These are phyloP conservation scores for Penstemon barbatus DNA, from an alignment of 257 asterid species.

Conservation along the genomic window DNA sequence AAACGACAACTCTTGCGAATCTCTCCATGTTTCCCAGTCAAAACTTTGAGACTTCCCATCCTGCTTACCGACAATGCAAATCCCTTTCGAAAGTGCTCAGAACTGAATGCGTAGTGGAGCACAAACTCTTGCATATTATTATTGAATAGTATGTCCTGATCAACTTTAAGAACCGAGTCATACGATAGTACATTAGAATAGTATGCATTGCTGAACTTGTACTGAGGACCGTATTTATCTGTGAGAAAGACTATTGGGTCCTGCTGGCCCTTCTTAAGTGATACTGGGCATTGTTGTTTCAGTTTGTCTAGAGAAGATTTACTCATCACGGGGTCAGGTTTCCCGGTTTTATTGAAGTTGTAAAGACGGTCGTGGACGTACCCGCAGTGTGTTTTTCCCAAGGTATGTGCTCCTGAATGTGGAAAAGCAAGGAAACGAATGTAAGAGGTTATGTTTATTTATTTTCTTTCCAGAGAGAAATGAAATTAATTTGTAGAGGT, in stretches of 20 bases:
- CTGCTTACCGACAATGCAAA: slow-evolving; percentile 62
- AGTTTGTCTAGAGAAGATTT: slow-evolving; percentile 35
- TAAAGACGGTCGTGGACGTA: slow-evolving; percentile 59
- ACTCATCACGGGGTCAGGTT: slow-evolving; percentile 60
- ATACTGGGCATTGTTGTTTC: slow-evolving; percentile 41
- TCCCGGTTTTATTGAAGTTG: slow-evolving; percentile 43
- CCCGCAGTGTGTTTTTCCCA: slow-evolving; percentile 68
- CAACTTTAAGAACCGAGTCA: slow-evolving; percentile 53
- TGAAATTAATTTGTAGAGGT: background rate
- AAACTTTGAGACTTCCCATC: slow-evolving; percentile 61
- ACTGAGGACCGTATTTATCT: slow-evolving; percentile 37
- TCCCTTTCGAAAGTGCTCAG: slow-evolving; percentile 36
- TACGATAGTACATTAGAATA: slow-evolving; percentile 43
- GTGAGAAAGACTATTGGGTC: slow-evolving; percentile 56
- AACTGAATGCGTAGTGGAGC: slow-evolving; percentile 39
- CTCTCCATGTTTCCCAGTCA: slow-evolving; percentile 62
- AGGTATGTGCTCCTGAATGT: slow-evolving; percentile 63
- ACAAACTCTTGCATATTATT: slow-evolving; percentile 45
- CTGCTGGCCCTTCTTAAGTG: slow-evolving; percentile 26
- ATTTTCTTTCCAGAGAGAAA: background rate
- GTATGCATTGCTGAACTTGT: slow-evolving; percentile 54
- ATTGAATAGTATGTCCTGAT: slow-evolving; percentile 49
- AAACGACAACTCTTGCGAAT: slow-evolving; percentile 56
- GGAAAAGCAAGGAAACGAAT: background rate
- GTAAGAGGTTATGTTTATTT: background rate